Conservation (phyloP, 2,329 filamentous ascomycete genomes). For the Huntiella savannae region DNA sequence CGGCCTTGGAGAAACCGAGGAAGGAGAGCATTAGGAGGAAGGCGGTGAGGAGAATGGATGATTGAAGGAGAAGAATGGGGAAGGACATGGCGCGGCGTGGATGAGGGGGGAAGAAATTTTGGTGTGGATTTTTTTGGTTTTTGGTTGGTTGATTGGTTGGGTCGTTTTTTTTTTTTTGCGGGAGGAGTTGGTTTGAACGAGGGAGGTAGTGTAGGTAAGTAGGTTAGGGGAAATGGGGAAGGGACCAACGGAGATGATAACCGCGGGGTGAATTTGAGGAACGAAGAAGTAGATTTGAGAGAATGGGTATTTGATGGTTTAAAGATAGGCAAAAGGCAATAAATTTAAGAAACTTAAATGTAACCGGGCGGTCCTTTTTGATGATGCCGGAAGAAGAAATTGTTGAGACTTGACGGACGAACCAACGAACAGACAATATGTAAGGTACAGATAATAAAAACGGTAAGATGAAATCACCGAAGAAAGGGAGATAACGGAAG, state of each 20-base stretch:
- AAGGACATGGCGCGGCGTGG: conserved; percentile 1
- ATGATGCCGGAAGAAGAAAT: neutral
- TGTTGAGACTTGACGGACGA: neutral
- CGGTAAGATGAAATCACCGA: neutral
- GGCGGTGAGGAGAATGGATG: conserved; percentile 17
- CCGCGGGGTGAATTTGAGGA: no score
- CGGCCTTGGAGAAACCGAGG: conserved; percentile 32
- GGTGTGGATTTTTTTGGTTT: neutral
- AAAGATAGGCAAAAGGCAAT: neutral
- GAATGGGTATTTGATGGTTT: neutral
- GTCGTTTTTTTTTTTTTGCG: neutral
- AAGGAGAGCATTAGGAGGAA: conserved; percentile 44
- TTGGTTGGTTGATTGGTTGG: neutral
- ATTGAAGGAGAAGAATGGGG: neutral
- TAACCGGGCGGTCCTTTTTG: neutral
- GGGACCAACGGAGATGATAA: neutral
- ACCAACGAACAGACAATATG: neutral
- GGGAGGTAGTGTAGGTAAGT: neutral
- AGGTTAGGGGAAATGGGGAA: neutral
- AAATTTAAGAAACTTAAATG: neutral
- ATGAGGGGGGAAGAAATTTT: neutral
- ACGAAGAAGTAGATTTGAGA: no score
- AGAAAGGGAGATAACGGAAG: neutral
- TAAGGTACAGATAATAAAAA: neutral
- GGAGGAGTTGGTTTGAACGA: neutral